Evolutionary conservation across 352 stramenopile species (phyloP), one percentile per base, ranked within the genome.

Genomic region (Pythium oligandrum): DNA sequence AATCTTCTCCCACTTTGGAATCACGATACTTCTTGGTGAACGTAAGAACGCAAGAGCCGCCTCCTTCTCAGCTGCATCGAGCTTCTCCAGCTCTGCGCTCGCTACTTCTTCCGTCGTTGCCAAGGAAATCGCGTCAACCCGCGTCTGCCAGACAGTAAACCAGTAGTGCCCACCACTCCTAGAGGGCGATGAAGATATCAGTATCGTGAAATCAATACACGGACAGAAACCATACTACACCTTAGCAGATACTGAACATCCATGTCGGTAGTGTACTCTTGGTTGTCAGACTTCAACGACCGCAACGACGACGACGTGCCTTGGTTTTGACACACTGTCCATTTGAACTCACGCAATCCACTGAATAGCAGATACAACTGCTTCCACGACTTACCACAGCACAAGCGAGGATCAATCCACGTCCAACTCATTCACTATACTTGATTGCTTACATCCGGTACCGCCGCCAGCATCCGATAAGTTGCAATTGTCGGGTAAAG

Each of bases 161-260:
- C 73, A 87, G 35, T 90, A 90, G 47, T 90, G 80, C 0, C 80
- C 80, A 10, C 80, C 80, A 53, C 79, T 88, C 48, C 71, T 84
- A 40, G 3, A 17, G 38, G 12, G 17, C 30, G 39, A 40, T 30
- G 57, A 46, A 5, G 8, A 26, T 26, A 26, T 26, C 17, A 26
- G 17, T 26, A 26, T 26, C 17, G 17, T 26, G 17, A 26, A 26
- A 26, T 26, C 17, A 26, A 26, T 26, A 0, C 17, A 26, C 17
- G 17, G 17, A 26, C 17, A 26, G 17, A 26, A 26, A 26, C 17
- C 17, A 26, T 26, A 26, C 17, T 26, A 31, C 40, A 86, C 70
- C 73, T 63, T 0, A 90, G 31, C 11, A 90, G 43, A 46, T 76
- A 86, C 6, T 55, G 58, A 30, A 49, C 52, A 11, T 64, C 66